Evolutionary conservation across 306 rosid genomes (phyloP), one percentile per base, ranked within the genome.

Genomic region (Fragaria nilgerrensis): DNA sequence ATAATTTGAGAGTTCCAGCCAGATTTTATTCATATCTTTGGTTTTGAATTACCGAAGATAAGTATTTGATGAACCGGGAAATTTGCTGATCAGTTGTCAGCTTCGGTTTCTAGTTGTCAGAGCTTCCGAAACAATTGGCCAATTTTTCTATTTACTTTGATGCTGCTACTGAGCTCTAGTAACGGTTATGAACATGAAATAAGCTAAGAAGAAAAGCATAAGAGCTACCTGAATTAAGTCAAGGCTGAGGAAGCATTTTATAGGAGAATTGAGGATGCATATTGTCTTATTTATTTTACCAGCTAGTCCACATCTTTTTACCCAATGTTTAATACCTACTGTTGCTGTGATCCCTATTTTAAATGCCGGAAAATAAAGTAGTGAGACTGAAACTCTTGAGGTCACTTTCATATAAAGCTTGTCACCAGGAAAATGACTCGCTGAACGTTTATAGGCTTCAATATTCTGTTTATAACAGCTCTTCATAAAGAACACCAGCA

Each of bases 61-160:
- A 29, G 32, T 29, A 29, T 29, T 29, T 29, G 32, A 29, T 29
- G 32, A 29, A 7, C 45, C 7, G 45, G 45, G 9, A 41, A 41
- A 7, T 39, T 39, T 39, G 43, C 5, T 7, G 7, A 7, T 39
- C 7, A 39, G 1, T 29, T 29, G 32, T 29, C 0, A 39, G 49
- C 61, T 70, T 71, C 59, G 59, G 50, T 69, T 48, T 37, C 3
- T 34, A 37, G 25, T 48, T 16, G 36, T 19, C 32, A 7, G 52
- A 78, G 77, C 27, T 61, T 49, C 37, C n/a, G 66, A 48, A 70
- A 70, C 37, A 19, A 48, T 50, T 64, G 15, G 17, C 4, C 20
- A 15, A 48, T 15, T 22, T 47, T 77, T 67, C 32, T 20, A 55
- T 32, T 22, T 34, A 20, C 68, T 65, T 79, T 41, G 15, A 20